phyloP scores from a whole-genome alignment of 441 rosid species.

The Brassica hybrid region DNA sequence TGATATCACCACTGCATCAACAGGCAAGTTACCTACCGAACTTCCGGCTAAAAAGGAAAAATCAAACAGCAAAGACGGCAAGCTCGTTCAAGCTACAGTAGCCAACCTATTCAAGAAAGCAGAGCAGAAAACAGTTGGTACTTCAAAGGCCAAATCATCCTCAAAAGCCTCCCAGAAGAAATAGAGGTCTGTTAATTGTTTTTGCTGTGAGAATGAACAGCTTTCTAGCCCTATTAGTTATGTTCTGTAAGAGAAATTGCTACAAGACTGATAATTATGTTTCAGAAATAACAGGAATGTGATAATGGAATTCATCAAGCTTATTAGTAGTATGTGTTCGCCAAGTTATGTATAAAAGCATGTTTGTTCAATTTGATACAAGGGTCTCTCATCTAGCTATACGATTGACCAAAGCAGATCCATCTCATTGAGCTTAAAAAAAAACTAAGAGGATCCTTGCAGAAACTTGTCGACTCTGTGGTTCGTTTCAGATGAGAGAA shows the following conservation, averaged over 20 bases:
- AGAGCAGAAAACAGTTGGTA: conserved; percentile 51
- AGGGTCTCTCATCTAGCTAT: conserved; percentile 24
- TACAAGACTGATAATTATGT: neutral
- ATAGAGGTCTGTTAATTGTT: neutral
- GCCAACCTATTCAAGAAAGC: conserved; percentile 81
- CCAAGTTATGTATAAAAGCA: conserved; percentile 18
- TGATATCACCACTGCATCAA: conserved; percentile 39
- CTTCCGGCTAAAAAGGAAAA: conserved; percentile 47
- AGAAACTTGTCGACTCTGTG: conserved; percentile 52
- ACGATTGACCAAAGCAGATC: neutral
- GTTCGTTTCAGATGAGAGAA: conserved; percentile 63
- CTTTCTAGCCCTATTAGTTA: neutral
- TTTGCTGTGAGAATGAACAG: neutral
- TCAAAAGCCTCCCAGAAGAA: conserved; percentile 3
- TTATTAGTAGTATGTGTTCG: conserved; percentile 7
- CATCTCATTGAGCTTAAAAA: conserved; percentile 19
- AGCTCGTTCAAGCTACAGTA: conserved; percentile 83
- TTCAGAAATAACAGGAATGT: neutral
- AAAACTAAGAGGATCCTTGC: conserved; percentile 24
- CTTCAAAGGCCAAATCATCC: conserved; percentile 35
- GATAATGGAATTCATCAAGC: conserved; percentile 8
- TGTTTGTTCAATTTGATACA: conserved; percentile 23
- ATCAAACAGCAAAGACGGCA: conserved; percentile 43
- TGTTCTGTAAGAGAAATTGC: conserved; percentile 16
- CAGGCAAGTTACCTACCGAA: conserved; percentile 37